phyloP scores from a whole-genome alignment of 228 moss, liverwort and hornwort species.

The Sphagnum fallax region DNA sequence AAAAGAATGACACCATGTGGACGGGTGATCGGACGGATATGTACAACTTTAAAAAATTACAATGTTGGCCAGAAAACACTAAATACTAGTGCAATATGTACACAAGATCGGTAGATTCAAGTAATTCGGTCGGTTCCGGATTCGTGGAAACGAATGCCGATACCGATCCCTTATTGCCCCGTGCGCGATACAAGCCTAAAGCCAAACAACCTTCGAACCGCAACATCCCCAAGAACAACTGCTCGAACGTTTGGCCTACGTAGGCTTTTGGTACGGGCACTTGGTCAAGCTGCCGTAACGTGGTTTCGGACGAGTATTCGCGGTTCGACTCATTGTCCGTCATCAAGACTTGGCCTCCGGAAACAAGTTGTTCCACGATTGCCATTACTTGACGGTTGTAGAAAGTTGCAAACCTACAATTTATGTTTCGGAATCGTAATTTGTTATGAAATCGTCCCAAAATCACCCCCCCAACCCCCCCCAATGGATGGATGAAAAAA shows the following conservation, averaged over 20 bases:
- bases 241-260: conserved; percentile 45
- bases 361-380: conserved; percentile 81
- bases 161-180: conserved; percentile 43
- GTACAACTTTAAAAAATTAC: no score
- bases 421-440: not conserved
- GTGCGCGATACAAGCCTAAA: conserved; percentile 60
- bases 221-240: conserved; percentile 50
- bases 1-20: no score
- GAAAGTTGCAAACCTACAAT: conserved; percentile 84
- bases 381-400: conserved; percentile 77
- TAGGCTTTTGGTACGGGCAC: conserved; percentile 62
- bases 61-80: no score
- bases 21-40: no score
- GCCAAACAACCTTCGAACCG: conserved; percentile 36
- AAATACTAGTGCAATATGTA: conserved; percentile 36
- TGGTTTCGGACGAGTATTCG: conserved; percentile 21
- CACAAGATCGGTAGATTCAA: conserved; percentile 48
- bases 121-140: conserved; percentile 32
- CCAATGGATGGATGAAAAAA: no score
- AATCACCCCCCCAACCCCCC: no score
- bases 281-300: conserved; percentile 63
- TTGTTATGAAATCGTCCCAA: not conserved
- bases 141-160: conserved; percentile 81
- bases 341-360: conserved; percentile 64
- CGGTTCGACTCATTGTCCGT: conserved; percentile 7